phyloP scores from a whole-genome alignment of 2,329 filamentous ascomycete species.

The Amylocarpus encephaloides region DNA sequence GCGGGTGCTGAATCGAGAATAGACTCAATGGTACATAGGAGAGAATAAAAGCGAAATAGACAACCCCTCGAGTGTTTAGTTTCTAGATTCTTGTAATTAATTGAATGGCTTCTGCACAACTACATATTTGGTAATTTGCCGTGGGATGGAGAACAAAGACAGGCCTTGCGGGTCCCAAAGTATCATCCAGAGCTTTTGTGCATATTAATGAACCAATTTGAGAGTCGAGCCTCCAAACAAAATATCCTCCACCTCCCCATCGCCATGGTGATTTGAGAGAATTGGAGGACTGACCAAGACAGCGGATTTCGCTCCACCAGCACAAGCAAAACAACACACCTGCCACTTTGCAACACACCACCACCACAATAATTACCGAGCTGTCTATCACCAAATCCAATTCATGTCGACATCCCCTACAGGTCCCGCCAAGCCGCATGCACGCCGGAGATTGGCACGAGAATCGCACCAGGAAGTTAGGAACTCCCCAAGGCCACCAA shows the following conservation, averaged over 20 bases:
- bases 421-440: neutral
- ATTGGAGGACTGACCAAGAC: too few species aligned
- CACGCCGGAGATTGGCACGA: neutral
- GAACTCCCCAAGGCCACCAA: neutral
- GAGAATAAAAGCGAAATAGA: conserved; percentile 1
- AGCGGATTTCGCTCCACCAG: neutral
- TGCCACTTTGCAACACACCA: neutral
- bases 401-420: neutral
- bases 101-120: conserved; percentile 2
- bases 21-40: conserved; percentile 2
- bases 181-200: conserved; percentile 7
- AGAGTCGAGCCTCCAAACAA: conserved; percentile 8
- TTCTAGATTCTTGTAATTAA: conserved; percentile 14
- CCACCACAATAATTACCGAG: too few species aligned
- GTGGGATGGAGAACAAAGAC: neutral
- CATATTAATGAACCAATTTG: conserved; percentile 1
- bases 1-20: neutral
- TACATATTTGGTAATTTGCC: conserved; percentile 2
- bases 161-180: neutral
- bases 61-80: neutral
- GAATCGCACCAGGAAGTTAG: neutral
- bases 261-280: neutral
- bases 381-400: too few species aligned
- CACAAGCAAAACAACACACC: neutral
- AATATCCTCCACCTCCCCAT: neutral